Conservation (phyloP, 2,329 filamentous ascomycete genomes). For the Botrytis aclada region DNA sequence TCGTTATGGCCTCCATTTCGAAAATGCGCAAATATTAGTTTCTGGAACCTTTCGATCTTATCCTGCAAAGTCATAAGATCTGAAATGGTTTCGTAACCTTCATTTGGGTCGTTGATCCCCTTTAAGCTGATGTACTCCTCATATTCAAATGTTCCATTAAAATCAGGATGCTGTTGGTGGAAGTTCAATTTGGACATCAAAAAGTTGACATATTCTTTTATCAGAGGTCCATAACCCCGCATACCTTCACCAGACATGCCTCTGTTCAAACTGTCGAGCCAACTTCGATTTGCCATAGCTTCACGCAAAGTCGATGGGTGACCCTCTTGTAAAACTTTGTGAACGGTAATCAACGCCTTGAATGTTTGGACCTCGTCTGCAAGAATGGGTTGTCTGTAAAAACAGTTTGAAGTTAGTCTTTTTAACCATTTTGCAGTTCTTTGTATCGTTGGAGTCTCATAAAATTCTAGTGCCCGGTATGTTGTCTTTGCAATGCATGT, state of each 20-base stretch:
- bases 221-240: constrained; percentile 86
- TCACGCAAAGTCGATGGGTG: constrained; percentile 85
- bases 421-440: constrained; percentile 8
- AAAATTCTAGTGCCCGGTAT: background rate
- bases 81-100: constrained; percentile 94
- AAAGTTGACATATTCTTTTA: constrained; percentile 95
- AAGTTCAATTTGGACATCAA: constrained; percentile 93
- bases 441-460: background rate
- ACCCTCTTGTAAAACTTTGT: constrained; percentile 96
- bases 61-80: constrained; percentile 97
- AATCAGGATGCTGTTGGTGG: constrained; percentile 93
- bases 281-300: constrained; percentile 81
- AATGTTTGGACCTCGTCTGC: constrained; percentile 99
- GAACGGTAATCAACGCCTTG: constrained; percentile 94
- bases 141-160: constrained; percentile 98
- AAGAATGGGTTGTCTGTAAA: constrained; percentile 81
- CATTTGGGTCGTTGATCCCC: constrained; percentile 97
- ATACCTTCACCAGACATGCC: constrained; percentile 80
- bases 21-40: constrained; percentile 97
- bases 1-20: constrained; percentile 89
- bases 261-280: constrained; percentile 89
- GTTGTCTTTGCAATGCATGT: background rate
- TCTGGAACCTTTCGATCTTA: constrained; percentile 98
- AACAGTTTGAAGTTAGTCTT: constrained; percentile 20
- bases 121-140: constrained; percentile 98